Evolutionary conservation across 257 asterid genomes (phyloP).

Genomic region (Solanum sitiens): DNA sequence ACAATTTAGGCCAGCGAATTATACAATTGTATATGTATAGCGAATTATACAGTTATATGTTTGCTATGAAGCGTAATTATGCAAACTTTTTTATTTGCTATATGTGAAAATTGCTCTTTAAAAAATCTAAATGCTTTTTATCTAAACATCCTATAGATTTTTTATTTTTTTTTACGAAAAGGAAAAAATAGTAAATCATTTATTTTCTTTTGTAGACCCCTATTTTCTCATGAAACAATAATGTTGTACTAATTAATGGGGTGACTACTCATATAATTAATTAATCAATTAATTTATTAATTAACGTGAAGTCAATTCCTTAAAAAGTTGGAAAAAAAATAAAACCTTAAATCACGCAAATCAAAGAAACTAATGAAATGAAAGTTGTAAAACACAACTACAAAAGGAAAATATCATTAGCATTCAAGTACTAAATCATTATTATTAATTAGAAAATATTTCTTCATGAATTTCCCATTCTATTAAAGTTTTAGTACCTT

Average conservation of each 20-base stretch:
- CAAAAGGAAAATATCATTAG: conserved; percentile 14
- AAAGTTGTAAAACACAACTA: background rate
- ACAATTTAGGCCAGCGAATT: too few relatives aligned
- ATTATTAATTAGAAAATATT: conserved; percentile 16
- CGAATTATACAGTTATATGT: too few relatives aligned
- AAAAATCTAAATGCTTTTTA: background rate
- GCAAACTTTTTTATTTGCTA: too few relatives aligned
- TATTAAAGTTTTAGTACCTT: background rate
- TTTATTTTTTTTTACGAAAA: background rate
- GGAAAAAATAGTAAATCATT: background rate
- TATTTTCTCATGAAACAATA: background rate
- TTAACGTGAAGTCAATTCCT: background rate
- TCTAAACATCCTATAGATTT: background rate
- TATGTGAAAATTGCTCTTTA: too few relatives aligned
- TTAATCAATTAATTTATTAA: background rate
- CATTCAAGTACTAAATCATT: conserved; percentile 24
- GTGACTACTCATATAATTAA: background rate
- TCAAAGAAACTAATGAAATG: background rate
- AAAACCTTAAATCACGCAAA: background rate
- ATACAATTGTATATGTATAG: too few relatives aligned
- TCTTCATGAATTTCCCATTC: conserved; percentile 1
- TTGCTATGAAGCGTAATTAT: too few relatives aligned
- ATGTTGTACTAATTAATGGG: background rate
- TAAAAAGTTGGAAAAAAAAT: background rate
- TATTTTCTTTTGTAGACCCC: background rate